Percentiles rank a stretch among this genome's conserved stretches.
These are phyloP conservation scores for Aspergillus carlsbadensis DNA, from an alignment of 495 filamentous ascomycete species.

Conservation along the genomic window DNA sequence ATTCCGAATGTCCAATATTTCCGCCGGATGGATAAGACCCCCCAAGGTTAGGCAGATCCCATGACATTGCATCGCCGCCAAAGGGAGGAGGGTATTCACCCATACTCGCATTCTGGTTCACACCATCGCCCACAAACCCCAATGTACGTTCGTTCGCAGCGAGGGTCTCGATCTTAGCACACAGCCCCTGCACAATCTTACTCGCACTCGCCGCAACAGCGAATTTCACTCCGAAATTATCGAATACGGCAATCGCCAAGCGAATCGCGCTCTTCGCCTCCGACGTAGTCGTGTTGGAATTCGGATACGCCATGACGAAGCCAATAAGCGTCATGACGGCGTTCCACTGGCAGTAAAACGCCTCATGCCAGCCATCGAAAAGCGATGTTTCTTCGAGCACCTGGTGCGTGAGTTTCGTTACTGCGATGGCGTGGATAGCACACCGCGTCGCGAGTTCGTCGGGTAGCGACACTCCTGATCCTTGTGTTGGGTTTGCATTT, in stretches of 20 bases:
- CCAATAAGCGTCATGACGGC: slow-evolving; percentile 6
- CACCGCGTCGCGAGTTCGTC: background rate
- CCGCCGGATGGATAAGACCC: too few relatives aligned
- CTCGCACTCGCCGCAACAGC: background rate
- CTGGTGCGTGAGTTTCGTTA: background rate
- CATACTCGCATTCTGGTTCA: background rate
- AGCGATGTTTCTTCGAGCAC: background rate
- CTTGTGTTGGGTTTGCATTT: background rate
- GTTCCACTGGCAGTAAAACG: slow-evolving; percentile 6
- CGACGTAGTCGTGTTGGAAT: background rate
- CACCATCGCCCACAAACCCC: too few relatives aligned
- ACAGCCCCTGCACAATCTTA: background rate
- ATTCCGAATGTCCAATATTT: background rate
- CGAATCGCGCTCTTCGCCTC: background rate
- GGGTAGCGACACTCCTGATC: too few relatives aligned
- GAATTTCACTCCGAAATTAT: slow-evolving; percentile 2
- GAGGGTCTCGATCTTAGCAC: background rate
- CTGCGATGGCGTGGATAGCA: background rate
- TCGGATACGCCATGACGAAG: background rate
- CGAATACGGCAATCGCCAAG: background rate
- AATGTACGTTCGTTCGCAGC: background rate
- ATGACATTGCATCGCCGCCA: background rate
- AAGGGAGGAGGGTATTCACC: background rate
- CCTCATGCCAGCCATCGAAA: slow-evolving; percentile 8
- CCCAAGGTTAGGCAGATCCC: background rate